phyloP scores from a whole-genome alignment of 768 basidiomycete genomes.

The Boletus subcaerulescens region DNA sequence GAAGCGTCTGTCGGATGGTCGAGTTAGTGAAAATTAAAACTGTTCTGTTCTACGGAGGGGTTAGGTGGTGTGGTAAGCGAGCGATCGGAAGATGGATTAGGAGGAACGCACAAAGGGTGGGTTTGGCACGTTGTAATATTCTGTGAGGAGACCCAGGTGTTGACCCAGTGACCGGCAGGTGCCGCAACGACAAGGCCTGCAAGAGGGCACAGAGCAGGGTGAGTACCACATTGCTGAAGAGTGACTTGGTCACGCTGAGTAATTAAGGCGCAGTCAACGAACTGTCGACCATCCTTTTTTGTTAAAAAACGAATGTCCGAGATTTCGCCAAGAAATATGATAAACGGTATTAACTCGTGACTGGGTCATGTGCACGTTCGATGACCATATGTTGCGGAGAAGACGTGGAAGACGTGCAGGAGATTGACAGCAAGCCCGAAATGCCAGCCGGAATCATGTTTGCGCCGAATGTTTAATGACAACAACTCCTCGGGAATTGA shows the following conservation, averaged over 20 bases:
- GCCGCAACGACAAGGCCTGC: background rate
- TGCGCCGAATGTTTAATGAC: no score
- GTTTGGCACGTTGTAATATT: slow-evolving; percentile 1
- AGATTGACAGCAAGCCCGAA: no score
- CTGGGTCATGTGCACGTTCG: background rate
- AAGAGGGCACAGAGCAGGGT: background rate
- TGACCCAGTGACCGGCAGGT: slow-evolving; percentile 1
- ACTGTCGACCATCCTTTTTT: no score
- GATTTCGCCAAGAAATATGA: background rate
- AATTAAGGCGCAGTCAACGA: background rate
- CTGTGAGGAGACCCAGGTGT: slow-evolving; percentile 5
- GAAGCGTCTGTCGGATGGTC: slow-evolving; percentile 3
- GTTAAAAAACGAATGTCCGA: background rate
- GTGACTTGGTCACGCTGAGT: background rate
- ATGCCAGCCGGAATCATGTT: no score
- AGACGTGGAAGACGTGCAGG: no score
- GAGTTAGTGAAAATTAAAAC: slow-evolving; percentile 1
- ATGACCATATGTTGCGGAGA: background rate
- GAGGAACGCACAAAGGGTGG: background rate
- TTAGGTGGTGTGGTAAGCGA: background rate
- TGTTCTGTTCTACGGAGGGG: slow-evolving; percentile 10
- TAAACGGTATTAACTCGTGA: no score
- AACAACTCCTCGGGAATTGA: no score
- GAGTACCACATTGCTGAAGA: background rate
- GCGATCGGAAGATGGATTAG: background rate